A percentile compares a stretch with the other conserved stretches of the same genome.
These are phyloP conservation scores for Psilocybe cyanescens DNA, from an alignment of 768 basidiomycete genomes.

Conservation along the genomic window DNA sequence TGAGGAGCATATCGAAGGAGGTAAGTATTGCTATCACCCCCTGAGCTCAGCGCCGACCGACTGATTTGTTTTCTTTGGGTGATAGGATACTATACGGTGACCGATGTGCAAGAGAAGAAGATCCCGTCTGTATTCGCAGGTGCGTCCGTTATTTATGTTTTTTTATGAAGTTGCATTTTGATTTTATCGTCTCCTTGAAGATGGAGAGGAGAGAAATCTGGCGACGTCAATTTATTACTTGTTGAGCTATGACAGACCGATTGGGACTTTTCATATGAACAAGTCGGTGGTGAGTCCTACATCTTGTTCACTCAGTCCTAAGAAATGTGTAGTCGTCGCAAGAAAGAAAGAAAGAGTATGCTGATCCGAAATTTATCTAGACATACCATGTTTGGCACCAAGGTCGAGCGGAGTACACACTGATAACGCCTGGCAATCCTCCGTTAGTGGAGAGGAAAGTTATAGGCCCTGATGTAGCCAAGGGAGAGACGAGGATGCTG, in stretches of 20 bases:
- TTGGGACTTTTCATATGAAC: slow-evolving; percentile 50
- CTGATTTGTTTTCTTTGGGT: background rate
- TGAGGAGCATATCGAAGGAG: slow-evolving; percentile 14
- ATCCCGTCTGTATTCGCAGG: slow-evolving; percentile 21
- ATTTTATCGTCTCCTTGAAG: background rate
- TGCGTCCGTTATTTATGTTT: background rate
- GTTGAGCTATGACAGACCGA: slow-evolving; percentile 41
- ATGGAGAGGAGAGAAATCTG: slow-evolving; percentile 31
- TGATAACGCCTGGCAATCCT: slow-evolving; percentile 36
- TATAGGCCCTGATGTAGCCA: slow-evolving; percentile 43
- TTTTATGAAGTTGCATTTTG: background rate
- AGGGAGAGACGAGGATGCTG: slow-evolving; percentile 50
- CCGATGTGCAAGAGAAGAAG: slow-evolving; percentile 13
- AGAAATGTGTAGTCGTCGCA: too few species aligned
- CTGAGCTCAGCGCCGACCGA: too few species aligned
- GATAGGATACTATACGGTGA: slow-evolving; percentile 23
- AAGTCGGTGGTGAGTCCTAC: slow-evolving; percentile 43
- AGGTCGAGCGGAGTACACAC: slow-evolving; percentile 53
- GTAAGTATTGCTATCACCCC: background rate
- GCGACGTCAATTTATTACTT: slow-evolving; percentile 55
- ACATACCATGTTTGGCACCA: slow-evolving; percentile 56
- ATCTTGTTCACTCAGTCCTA: background rate
- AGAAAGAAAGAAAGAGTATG: too few species aligned
- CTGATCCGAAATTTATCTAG: slow-evolving; percentile 24
- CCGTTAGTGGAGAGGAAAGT: slow-evolving; percentile 41